Evolutionary conservation across 2,329 filamentous ascomycete genomes (phyloP).

Genomic region (Arthrobotrys musiformis): DNA sequence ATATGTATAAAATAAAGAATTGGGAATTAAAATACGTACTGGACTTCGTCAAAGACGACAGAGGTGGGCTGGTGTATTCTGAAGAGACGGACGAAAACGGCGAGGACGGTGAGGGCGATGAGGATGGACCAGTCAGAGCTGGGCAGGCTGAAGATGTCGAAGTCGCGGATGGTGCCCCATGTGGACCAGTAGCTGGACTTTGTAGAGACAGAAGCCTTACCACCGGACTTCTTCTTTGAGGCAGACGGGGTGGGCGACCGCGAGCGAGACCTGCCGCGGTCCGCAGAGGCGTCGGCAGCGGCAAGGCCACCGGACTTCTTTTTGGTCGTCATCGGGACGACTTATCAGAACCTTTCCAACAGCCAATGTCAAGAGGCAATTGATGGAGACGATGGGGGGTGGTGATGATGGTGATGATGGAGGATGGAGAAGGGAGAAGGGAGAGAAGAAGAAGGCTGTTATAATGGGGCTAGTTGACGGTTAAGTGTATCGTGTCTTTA

Average conservation of each 20-base stretch:
- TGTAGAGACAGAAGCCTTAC: slow-evolving; percentile 13
- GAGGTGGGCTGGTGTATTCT: slow-evolving; percentile 95
- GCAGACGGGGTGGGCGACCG: slow-evolving; percentile 34
- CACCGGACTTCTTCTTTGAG: slow-evolving; percentile 27
- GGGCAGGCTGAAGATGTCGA: slow-evolving; percentile 90
- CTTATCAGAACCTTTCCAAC: background rate
- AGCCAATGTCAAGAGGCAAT: background rate
- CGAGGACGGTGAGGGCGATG: slow-evolving; percentile 77
- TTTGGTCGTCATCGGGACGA: slow-evolving; percentile 57
- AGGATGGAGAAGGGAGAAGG: background rate
- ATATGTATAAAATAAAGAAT: too few relatives aligned
- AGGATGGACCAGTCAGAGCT: slow-evolving; percentile 83
- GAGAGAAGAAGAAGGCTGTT: background rate
- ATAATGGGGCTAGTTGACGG: background rate
- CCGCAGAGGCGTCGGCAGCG: slow-evolving; percentile 70
- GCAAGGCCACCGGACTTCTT: slow-evolving; percentile 61
- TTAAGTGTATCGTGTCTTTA: slow-evolving; percentile 55
- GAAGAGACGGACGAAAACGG: slow-evolving; percentile 84
- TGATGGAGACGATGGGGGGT: background rate
- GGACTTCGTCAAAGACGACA: slow-evolving; percentile 98
- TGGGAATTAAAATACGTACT: slow-evolving; percentile 79
- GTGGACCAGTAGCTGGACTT: slow-evolving; percentile 60
- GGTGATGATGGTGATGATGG: background rate
- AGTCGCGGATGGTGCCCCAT: slow-evolving; percentile 73
- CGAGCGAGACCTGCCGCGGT: slow-evolving; percentile 48